Evolutionary conservation across 768 basidiomycete species (phyloP), one percentile per base, ranked within the genome.

Genomic region (Hebeloma cylindrosporum): DNA sequence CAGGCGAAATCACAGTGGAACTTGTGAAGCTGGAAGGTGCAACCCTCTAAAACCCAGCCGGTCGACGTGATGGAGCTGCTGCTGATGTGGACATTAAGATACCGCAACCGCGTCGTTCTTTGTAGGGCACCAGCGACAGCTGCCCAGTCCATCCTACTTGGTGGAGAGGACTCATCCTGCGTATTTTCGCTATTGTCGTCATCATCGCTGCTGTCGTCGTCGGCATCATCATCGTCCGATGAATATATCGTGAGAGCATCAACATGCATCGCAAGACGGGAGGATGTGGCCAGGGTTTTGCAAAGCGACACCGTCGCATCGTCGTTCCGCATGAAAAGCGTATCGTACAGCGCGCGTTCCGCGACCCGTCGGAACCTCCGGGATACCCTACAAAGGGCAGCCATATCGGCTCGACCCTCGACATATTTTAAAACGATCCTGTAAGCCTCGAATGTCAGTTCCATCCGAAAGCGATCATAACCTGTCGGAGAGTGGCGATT

Each of bases 1-100:
- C 84, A 86, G 48, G 75, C 71, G 31, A 86, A 69, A 57, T 85
- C 84, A 56, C 81, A 83, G 51, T 80, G 78, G 47, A 86, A 82
- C 13, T 67, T 70, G 25, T 65, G 72, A n/a, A 86, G 77, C 23
- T 65, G 75, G 53, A 85, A 85, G 0, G 63, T 59, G 46, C 71
- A 74, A 2, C 60, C 63, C 3, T 62, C 39, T 7, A 77, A 53
- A 21, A 74, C 65, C 73, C 73, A 75, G 2, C 71, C 65, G 9
- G 54, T 54, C 10, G 60, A 57, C n/a, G 67, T 56, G n/a, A 55
- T 55, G 11, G 59, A 53, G 45, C 67, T 64, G 48, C 73, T 61
- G 36, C 65, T 59, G 47, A 73, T 61, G 50, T 76, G 69, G 36
- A 85, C 66, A 49, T 73, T 77, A 49, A 86, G 68, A 57, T 73